These are phyloP conservation scores for Aspergillus sparsus DNA, from an alignment of 495 filamentous ascomycete species.

Conservation along the genomic window DNA sequence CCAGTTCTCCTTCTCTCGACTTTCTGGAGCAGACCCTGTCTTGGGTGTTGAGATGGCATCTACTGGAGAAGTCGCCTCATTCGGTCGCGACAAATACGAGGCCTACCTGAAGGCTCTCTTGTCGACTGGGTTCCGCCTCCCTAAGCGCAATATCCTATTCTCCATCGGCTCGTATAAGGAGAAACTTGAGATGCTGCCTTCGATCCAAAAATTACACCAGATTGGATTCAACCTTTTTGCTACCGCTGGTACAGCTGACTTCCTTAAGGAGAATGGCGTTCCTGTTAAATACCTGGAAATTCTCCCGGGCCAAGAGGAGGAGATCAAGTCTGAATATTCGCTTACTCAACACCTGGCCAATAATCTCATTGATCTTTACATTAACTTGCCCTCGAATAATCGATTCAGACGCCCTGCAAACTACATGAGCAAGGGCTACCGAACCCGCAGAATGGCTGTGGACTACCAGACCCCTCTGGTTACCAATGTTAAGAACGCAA, in stretches of 20 bases:
- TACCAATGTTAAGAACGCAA: slow-evolving; percentile 99
- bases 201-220: slow-evolving; percentile 81
- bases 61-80: slow-evolving; percentile 96
- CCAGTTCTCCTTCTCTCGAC: slow-evolving; percentile 96
- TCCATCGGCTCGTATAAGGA: slow-evolving; percentile 98
- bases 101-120: slow-evolving; percentile 95
- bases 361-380: slow-evolving; percentile 96
- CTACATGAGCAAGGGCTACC: slow-evolving; percentile 97
- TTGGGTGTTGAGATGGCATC: slow-evolving; percentile 99
- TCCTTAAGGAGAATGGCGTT: slow-evolving; percentile 86
- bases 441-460: slow-evolving; percentile 94
- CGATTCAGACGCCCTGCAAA: slow-evolving; percentile 92
- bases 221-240: slow-evolving; percentile 94
- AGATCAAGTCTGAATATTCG: slow-evolving; percentile 94
- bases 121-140: slow-evolving; percentile 95
- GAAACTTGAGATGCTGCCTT: slow-evolving; percentile 94
- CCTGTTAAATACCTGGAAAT: slow-evolving; percentile 90
- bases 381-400: slow-evolving; percentile 98
- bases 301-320: slow-evolving; percentile 66
- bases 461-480: slow-evolving; percentile 97
- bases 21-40: slow-evolving; percentile 94
- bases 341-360: slow-evolving; percentile 93
- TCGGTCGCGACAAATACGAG: slow-evolving; percentile 94
- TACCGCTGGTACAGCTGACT: slow-evolving; percentile 94
- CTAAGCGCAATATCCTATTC: slow-evolving; percentile 89